Evolutionary conservation across 345 rosid genomes (phyloP).

Genomic region (Lumnitzera littorea): DNA sequence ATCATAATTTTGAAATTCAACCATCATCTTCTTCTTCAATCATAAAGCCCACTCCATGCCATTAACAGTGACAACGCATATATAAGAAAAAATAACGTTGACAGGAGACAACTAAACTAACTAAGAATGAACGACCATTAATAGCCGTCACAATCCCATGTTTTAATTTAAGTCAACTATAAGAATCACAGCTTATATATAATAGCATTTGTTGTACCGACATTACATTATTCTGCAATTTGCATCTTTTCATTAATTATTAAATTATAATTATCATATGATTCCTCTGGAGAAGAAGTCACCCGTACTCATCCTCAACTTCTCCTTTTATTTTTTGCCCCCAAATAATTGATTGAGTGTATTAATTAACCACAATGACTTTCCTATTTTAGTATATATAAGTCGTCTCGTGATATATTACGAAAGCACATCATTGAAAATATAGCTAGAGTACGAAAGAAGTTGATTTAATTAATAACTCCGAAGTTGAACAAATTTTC

Average conservation of each 20-base stretch:
- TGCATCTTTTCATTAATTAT: not conserved
- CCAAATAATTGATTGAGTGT: not conserved
- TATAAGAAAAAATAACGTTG: not conserved
- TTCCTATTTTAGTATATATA: too few relatives aligned
- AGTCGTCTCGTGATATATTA: too few relatives aligned
- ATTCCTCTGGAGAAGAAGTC: too few relatives aligned
- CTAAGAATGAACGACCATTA: conserved; percentile 5
- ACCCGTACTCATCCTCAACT: too few relatives aligned
- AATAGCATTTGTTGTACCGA: conserved; percentile 11
- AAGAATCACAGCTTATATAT: conserved; percentile 5
- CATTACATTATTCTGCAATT: conserved; percentile 12
- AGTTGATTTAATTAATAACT: too few relatives aligned
- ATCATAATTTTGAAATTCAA: too few relatives aligned
- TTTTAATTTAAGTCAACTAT: not conserved
- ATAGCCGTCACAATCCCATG: conserved; percentile 8
- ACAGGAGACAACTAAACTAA: not conserved
- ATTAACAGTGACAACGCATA: too few relatives aligned
- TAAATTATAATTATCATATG: not conserved
- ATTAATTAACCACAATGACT: too few relatives aligned
- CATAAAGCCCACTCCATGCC: too few relatives aligned
- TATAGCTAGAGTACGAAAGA: too few relatives aligned
- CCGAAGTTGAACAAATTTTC: not conserved
- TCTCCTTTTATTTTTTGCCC: not conserved
- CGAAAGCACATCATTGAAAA: too few relatives aligned
- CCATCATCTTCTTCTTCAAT: too few relatives aligned